Evolutionary conservation across 2,329 filamentous ascomycete genomes (phyloP).

Genomic region (Xylariomycetidae sp.): DNA sequence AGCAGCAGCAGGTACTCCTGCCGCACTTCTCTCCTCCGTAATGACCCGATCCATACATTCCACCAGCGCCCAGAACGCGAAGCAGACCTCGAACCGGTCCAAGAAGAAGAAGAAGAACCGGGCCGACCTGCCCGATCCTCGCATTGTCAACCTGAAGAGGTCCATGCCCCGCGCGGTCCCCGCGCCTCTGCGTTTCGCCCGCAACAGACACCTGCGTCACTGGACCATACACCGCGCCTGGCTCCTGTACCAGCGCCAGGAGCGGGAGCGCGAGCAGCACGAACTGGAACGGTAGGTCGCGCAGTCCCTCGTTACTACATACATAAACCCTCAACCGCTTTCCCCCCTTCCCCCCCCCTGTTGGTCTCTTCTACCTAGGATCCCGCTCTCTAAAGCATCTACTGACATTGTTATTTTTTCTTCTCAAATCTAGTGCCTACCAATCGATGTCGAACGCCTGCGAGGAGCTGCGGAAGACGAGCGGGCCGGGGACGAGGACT

Average conservation of each 20-base stretch:
- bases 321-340: too few relatives aligned
- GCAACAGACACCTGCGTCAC: slow-evolving; percentile 83
- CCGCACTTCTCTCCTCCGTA: too few relatives aligned
- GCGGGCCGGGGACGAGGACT: slow-evolving; percentile 51
- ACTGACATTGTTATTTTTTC: neutral
- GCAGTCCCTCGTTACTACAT: too few relatives aligned
- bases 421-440: slow-evolving; percentile 56
- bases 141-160: slow-evolving; percentile 40
- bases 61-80: slow-evolving; percentile 11
- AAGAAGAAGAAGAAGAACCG: slow-evolving; percentile 21
- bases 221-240: slow-evolving; percentile 99
- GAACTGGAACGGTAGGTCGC: slow-evolving; percentile 65
- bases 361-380: too few relatives aligned
- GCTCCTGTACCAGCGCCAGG: slow-evolving; percentile 71
- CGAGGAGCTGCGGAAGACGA: slow-evolving; percentile 69
- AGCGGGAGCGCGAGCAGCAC: slow-evolving; percentile 57
- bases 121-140: slow-evolving; percentile 34
- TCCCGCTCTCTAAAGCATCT: too few relatives aligned
- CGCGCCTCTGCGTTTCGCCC: slow-evolving; percentile 78
- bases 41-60: slow-evolving; percentile 16
- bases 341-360: too few relatives aligned
- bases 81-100: slow-evolving; percentile 1
- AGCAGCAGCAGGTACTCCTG: too few relatives aligned
- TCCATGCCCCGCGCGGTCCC: slow-evolving; percentile 49
- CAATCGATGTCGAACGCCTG: slow-evolving; percentile 79